phyloP scores from a whole-genome alignment of 352 stramenopile species.

The Phytophthora quininea region DNA sequence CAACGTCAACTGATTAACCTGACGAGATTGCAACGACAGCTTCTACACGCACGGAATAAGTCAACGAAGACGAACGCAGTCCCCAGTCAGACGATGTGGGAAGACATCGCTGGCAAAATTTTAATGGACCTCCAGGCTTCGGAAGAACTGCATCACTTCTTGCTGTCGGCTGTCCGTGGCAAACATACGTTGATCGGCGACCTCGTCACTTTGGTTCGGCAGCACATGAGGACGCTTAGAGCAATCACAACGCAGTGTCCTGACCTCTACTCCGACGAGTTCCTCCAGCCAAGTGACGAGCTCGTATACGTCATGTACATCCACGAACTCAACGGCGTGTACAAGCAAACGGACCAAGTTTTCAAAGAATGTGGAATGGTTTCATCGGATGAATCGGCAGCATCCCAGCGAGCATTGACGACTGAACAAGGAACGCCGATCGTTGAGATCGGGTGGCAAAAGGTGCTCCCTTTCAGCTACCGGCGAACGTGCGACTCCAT shows the following conservation, averaged over 20 bases:
- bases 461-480: too few species aligned
- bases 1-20: conserved; percentile 22
- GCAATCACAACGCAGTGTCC: conserved; percentile 12
- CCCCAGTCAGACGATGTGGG: conserved; percentile 15
- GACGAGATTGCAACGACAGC: conserved; percentile 13
- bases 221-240: too few species aligned
- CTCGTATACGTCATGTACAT: conserved; percentile 14
- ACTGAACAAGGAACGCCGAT: background rate
- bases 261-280: conserved; percentile 20
- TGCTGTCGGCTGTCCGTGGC: too few species aligned
- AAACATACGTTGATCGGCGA: too few species aligned
- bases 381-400: background rate
- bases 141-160: too few species aligned
- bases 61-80: background rate
- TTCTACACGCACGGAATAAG: background rate
- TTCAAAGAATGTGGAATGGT: conserved; percentile 6
- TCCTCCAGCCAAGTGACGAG: background rate
- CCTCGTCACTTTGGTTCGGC: too few species aligned
- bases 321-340: conserved; percentile 30
- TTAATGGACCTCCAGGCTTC: conserved; percentile 9
- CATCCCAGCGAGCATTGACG: background rate
- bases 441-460: too few species aligned
- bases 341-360: conserved; percentile 23
- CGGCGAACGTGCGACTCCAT: too few species aligned
- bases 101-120: conserved; percentile 21